These are phyloP conservation scores for Mortierella sp. DNA, from an alignment of 371 early-diverging fungal genomes.

Conservation along the genomic window DNA sequence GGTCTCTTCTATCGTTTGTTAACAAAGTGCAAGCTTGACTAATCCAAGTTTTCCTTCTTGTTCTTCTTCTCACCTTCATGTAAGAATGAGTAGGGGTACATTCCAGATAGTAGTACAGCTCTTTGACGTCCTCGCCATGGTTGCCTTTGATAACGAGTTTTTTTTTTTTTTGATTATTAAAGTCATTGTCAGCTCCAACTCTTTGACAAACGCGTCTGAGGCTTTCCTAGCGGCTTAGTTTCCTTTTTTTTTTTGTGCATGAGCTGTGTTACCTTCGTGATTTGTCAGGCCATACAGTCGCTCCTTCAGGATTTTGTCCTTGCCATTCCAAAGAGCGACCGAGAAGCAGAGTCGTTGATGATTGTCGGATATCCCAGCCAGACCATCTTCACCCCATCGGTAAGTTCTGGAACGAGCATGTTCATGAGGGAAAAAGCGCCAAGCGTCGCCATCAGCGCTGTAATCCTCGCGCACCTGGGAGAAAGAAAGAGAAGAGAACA, in stretches of 20 bases:
- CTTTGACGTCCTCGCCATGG: constrained; percentile 54
- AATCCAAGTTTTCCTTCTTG: background rate
- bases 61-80: constrained; percentile 35
- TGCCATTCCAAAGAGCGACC: constrained; percentile 50
- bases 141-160: constrained; percentile 33
- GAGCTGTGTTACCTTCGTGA: constrained; percentile 33
- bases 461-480: constrained; percentile 46
- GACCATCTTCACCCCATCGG: constrained; percentile 53
- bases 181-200: too few relatives aligned
- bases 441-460: constrained; percentile 48
- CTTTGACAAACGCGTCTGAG: too few relatives aligned
- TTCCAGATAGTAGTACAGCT: constrained; percentile 49
- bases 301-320: constrained; percentile 49
- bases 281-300: constrained; percentile 51
- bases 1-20: background rate
- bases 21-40: background rate
- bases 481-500: background rate
- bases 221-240: too few relatives aligned
- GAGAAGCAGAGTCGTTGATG: constrained; percentile 51
- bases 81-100: constrained; percentile 49
- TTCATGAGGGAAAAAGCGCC: constrained; percentile 49
- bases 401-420: constrained; percentile 48
- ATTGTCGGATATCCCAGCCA: constrained; percentile 48
- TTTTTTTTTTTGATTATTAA: too few relatives aligned
- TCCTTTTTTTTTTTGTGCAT: too few relatives aligned